Conservation (phyloP, 1,284 basidiomycete genomes). For the Ustilago crameri region DNA sequence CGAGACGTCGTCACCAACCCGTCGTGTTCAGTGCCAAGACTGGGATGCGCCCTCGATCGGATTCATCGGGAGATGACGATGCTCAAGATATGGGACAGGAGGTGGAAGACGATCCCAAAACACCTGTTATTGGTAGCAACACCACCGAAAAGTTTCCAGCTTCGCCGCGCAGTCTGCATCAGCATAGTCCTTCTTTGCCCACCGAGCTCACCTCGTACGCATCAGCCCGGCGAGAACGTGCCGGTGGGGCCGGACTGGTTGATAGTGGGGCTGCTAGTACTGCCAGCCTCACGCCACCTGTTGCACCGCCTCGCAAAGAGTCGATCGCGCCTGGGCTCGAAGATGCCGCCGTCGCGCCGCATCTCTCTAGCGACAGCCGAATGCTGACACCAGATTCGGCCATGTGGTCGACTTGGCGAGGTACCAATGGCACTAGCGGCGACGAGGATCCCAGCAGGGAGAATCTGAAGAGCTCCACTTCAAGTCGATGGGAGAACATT, state of each 20-base stretch:
- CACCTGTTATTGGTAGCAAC: too few relatives aligned
- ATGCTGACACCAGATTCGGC: slow-evolving; percentile 27
- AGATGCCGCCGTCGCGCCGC: neutral
- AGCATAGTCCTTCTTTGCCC: slow-evolving; percentile 42
- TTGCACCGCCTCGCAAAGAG: slow-evolving; percentile 43
- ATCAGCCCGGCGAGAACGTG: slow-evolving; percentile 9
- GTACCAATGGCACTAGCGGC: neutral
- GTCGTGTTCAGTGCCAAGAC: too few relatives aligned
- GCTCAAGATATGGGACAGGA: too few relatives aligned
- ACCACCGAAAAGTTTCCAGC: too few relatives aligned
- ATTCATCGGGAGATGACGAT: too few relatives aligned
- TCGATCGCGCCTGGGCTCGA: slow-evolving; percentile 21
- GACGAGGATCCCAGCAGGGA: slow-evolving; percentile 10
- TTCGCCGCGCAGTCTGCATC: slow-evolving; percentile 30
- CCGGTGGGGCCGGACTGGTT: slow-evolving; percentile 1
- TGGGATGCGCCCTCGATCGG: too few relatives aligned
- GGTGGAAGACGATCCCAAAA: too few relatives aligned
- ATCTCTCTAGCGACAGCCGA: slow-evolving; percentile 4
- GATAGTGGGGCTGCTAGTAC: slow-evolving; percentile 15
- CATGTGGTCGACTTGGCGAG: slow-evolving; percentile 20
- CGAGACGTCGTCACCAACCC: too few relatives aligned
- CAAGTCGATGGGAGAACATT: slow-evolving; percentile 31
- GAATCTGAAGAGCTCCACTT: slow-evolving; percentile 2
- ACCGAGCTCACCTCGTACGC: slow-evolving; percentile 35
- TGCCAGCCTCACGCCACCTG: slow-evolving; percentile 16